Evolutionary conservation across 495 filamentous ascomycete genomes (phyloP).

Genomic region (Penicillium lividum): DNA sequence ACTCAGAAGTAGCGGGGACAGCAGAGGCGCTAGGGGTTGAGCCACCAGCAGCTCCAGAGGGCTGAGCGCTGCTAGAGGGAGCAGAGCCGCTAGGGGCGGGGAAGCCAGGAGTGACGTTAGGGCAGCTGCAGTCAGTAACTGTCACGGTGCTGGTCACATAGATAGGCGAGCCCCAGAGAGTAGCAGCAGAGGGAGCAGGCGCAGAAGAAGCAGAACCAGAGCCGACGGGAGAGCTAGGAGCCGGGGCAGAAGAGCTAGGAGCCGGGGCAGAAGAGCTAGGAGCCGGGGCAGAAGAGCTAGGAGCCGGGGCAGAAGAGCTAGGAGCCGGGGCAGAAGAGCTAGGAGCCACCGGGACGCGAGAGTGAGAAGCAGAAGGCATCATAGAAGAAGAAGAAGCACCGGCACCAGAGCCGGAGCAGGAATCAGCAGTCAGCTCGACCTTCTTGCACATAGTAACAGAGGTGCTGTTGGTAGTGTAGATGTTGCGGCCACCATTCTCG

Average conservation of each 20-base stretch:
- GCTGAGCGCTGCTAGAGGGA: conserved; percentile 2
- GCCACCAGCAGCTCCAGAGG: conserved; percentile 7
- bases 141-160: conserved; percentile 28
- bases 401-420: conserved; percentile 39
- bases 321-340: too few species aligned
- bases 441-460: conserved; percentile 47
- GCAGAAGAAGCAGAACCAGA: conserved; percentile 10
- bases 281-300: not conserved
- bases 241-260: conserved; percentile 6
- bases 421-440: conserved; percentile 49
- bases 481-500: conserved; percentile 47
- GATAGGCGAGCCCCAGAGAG: conserved; percentile 16
- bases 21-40: not conserved
- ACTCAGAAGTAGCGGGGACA: not conserved
- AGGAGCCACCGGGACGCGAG: not conserved
- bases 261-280: conserved; percentile 2
- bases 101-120: conserved; percentile 10
- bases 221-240: conserved; percentile 1
- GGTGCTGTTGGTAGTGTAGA: conserved; percentile 51
- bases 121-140: conserved; percentile 27
- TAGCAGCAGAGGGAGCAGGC: conserved; percentile 11
- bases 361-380: too few species aligned
- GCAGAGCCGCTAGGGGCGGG: conserved; percentile 12
- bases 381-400: conserved; percentile 9
- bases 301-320: conserved; percentile 2